Evolutionary conservation across 371 early-diverging fungal species (phyloP).

Genomic region (Apophysomyces ossiformis): DNA sequence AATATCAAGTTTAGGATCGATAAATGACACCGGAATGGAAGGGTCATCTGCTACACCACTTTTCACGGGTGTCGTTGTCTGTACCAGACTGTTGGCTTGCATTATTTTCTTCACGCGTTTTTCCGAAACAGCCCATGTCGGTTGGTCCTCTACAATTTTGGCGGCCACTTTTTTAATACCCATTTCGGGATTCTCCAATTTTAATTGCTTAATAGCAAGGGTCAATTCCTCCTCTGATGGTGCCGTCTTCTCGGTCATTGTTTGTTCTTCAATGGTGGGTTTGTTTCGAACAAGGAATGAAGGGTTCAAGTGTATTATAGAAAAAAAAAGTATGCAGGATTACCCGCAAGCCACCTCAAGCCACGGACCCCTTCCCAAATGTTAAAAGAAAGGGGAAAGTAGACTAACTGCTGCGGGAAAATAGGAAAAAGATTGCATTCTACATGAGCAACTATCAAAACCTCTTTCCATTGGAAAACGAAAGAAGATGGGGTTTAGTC

Average conservation of each 20-base stretch:
- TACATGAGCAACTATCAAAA: no score
- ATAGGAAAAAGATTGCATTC: no score
- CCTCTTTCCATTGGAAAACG: no score
- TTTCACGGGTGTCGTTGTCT: slow-evolving; percentile 29
- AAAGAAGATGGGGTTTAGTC: no score
- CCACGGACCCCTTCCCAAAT: not conserved
- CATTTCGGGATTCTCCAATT: slow-evolving; percentile 54
- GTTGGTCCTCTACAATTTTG: slow-evolving; percentile 46
- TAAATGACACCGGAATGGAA: slow-evolving; percentile 65
- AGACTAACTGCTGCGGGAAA: not conserved
- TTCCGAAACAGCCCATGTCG: slow-evolving; percentile 67
- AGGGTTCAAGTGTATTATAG: not conserved
- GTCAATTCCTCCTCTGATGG: slow-evolving; percentile 46
- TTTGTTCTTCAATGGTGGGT: not conserved
- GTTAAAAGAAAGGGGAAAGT: not conserved
- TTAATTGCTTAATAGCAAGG: slow-evolving; percentile 50
- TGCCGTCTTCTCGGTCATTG: slow-evolving; percentile 37
- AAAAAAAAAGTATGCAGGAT: slow-evolving; percentile 5
- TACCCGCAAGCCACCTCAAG: slow-evolving; percentile 2
- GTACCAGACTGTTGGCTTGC: slow-evolving; percentile 29
- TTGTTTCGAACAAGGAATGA: not conserved
- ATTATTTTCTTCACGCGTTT: slow-evolving; percentile 72
- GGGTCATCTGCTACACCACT: slow-evolving; percentile 60
- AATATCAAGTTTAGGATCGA: slow-evolving; percentile 62
- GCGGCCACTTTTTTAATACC: slow-evolving; percentile 64